phyloP scores from a whole-genome alignment of 1,139 yeast genomes.

The Protomyces inundatus region DNA sequence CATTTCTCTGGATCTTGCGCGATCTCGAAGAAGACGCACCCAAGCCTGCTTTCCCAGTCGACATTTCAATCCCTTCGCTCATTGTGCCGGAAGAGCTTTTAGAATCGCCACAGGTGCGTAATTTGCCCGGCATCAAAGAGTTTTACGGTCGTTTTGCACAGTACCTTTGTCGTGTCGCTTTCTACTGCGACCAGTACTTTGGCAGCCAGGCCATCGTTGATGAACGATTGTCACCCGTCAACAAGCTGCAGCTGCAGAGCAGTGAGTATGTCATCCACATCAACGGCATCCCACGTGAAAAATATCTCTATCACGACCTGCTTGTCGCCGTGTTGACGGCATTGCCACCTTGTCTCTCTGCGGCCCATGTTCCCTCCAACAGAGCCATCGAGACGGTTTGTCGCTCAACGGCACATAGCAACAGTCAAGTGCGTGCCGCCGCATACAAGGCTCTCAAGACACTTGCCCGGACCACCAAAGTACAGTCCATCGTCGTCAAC shows the following conservation, averaged over 20 bases:
- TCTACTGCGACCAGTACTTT: constrained; percentile 28
- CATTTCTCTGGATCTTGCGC: constrained; percentile 64
- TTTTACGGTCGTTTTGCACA: constrained; percentile 10
- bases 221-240: background rate
- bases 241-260: background rate
- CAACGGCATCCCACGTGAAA: constrained; percentile 23
- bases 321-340: constrained; percentile 66
- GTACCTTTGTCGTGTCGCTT: constrained; percentile 21
- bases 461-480: constrained; percentile 64
- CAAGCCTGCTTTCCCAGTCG: constrained; percentile 69
- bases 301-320: constrained; percentile 49
- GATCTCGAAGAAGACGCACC: constrained; percentile 51
- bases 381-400: constrained; percentile 66
- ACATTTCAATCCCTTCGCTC: background rate
- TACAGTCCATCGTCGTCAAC: constrained; percentile 63
- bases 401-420: constrained; percentile 67
- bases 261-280: background rate
- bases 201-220: constrained; percentile 5
- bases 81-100: background rate
- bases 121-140: background rate
- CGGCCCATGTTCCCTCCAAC: constrained; percentile 39
- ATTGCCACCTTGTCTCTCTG: constrained; percentile 59
- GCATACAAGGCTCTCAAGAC: constrained; percentile 59
- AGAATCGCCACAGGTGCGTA: background rate
- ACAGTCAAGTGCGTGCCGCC: constrained; percentile 56